Evolutionary conservation across 75 land plant species (phyloP), one percentile per base, ranked within the genome.

Genomic region (Adiantum capillusveneris): DNA sequence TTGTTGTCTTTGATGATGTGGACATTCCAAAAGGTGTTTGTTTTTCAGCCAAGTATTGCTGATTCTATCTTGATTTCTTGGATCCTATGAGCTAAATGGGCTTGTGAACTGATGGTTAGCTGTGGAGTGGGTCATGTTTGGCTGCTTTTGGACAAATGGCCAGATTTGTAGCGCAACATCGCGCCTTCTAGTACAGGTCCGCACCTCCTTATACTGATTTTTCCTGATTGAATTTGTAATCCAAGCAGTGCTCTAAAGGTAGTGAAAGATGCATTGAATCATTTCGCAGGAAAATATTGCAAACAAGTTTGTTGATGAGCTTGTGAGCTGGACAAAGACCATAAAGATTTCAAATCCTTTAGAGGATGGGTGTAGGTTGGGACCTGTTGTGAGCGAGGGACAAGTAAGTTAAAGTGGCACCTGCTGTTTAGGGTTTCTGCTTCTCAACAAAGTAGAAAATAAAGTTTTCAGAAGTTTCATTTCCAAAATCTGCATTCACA

Each of bases 91-190:
- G 14, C 50, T 21, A 14, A n/a, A 17, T 6, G 17, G 13, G 17
- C 17, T 9, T 50, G 52, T 50, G 3, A 11, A 21, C 3, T 34
- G 37, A 28, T 28, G 57, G 24, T 27, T 72, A 95, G 99, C 99
- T 66, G 99, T 75, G 57, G 99, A 95, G 58, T 95, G 99, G 99
- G 65, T 87, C 17, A 63, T 76, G 49, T 95, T 95, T 70, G 99
- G 99, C 24, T 86, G 85, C 67, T 95, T 87, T 51, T 95, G 99
- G 99, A 90, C 99, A 62, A 95, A 95, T 80, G 99, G 99, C 31
- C 99, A 95, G 57, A 90, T 95, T 39, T 95, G 99, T 67, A 90
- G 99, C 79, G 97, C 99, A 62, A 95, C 99, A 56, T 95, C 99
- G 36, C 95, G 99, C 22, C 97, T 95, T 57, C 51, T 95, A 34